Percentiles rank a stretch among this genome's conserved stretches.
These are phyloP conservation scores for Scenedesmus sp. DNA, from an alignment of 163 green algal genomes.

Conservation along the genomic window DNA sequence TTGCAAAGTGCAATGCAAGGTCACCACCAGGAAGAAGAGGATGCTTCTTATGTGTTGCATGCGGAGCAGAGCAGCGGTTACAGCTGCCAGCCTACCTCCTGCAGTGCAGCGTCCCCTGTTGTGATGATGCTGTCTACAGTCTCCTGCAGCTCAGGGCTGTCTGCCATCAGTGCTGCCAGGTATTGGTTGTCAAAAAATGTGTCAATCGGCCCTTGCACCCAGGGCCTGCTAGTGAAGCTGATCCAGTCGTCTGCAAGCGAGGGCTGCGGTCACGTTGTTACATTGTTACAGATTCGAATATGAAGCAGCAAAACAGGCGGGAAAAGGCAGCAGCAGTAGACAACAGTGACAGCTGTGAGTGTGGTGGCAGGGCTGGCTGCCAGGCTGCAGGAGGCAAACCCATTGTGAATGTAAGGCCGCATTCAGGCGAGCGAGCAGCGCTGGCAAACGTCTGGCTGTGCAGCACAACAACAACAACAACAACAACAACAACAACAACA, in stretches of 20 bases:
- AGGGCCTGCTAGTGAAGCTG: constrained; percentile 44
- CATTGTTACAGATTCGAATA: not conserved
- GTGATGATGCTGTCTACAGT: constrained; percentile 25
- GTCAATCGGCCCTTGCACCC: constrained; percentile 46
- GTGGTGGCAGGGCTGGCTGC: too few species aligned
- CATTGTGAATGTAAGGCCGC: too few species aligned
- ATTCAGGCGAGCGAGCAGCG: too few species aligned
- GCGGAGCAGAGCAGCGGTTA: not conserved
- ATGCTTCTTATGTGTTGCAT: too few species aligned
- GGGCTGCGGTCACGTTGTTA: not conserved
- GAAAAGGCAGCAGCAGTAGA: not conserved
- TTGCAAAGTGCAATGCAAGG: too few species aligned
- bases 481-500: too few species aligned
- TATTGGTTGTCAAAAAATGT: constrained; percentile 38
- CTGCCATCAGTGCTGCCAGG: constrained; percentile 17
- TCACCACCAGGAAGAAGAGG: too few species aligned
- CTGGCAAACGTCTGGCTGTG: too few species aligned
- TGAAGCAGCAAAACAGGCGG: not conserved
- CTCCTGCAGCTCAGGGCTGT: not conserved
- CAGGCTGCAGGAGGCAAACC: too few species aligned
- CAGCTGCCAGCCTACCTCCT: not conserved
- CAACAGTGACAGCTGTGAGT: not conserved
- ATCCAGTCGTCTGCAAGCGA: constrained; percentile 33
- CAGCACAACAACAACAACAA: too few species aligned
- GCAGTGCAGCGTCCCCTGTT: not conserved